Base-by-base conservation (phyloP, 1,284 basidiomycete genomes). In the Boletus coffeatus region DNA sequence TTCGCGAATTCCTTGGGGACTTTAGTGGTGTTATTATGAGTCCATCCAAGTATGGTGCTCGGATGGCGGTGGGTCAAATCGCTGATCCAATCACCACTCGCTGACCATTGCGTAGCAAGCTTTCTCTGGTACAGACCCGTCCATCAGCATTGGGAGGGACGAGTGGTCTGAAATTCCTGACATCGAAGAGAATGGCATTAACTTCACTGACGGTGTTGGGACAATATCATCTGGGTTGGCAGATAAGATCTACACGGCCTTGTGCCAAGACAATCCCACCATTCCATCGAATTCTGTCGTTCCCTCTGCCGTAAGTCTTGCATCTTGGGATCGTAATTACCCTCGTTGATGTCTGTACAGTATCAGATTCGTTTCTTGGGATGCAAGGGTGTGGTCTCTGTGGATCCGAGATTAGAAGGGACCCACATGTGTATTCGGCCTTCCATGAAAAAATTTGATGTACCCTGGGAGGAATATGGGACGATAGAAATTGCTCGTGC, bases 321-420 rank as follows among this genome's bases (percentile, higher is more conserved):
- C 18, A 8, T 11, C 37, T 21, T 48, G 10, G 37, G 36, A 21
- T 46, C 25, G 2, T 56, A 29, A 18, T 57, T 25, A 8, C 36
- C 3, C 57, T 63, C 13, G 59, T 59, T 11, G 58, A 60, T 53
- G 58, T 36, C 29, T 18, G 36, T 60, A 36, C 61, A 89, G 83
- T 90, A 86, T 71, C 89, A 89, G 76, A 89, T 93, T 57, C 84
- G 90, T 57, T 88, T 92, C 69, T 73, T 91, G 32, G 90, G 90
- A 59, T 90, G 81, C 72, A 92, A 92, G 73, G 90, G 90, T 1
- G 84, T 93, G 60, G 85, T 93, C 1, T 80, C 78, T 21, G 79
- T 92, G 16, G 88, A 93, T 68, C 71, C 77, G 41, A 72, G 77
- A 48, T 77, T 92, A 37, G 34, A 65, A 57, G 76, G 79, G 14